Evolutionary conservation across 331 rosid genomes (phyloP).

Genomic region (Acacia concinna): DNA sequence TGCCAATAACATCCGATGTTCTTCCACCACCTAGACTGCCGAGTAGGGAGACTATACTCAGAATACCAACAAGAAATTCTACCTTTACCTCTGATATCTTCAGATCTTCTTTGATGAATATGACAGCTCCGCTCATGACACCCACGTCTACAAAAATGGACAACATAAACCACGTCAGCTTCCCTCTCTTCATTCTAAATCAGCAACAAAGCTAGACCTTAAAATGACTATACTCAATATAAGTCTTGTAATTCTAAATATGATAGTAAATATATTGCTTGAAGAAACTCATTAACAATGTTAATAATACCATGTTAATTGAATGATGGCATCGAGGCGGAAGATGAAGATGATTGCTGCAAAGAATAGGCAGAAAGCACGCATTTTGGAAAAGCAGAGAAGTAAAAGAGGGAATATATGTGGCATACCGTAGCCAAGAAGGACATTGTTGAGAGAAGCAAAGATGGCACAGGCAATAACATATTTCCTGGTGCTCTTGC

Average conservation of each 20-base stretch:
- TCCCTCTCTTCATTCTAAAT: background rate
- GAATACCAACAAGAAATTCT: conserved; percentile 68
- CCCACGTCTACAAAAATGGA: conserved; percentile 60
- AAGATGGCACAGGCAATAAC: conserved; percentile 66
- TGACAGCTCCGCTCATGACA: conserved; percentile 83
- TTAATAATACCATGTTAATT: background rate
- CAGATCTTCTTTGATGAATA: conserved; percentile 70
- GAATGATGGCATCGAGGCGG: background rate
- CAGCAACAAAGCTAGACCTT: background rate
- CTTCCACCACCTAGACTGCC: conserved; percentile 79
- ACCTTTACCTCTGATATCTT: conserved; percentile 72
- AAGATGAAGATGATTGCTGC: background rate
- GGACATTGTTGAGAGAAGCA: conserved; percentile 81
- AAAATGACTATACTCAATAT: background rate
- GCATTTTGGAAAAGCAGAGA: background rate
- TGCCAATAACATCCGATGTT: conserved; percentile 67
- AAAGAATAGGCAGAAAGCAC: background rate
- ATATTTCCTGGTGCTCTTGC: conserved; percentile 50
- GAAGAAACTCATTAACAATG: background rate
- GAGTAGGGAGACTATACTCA: conserved; percentile 66
- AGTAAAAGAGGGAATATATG: background rate
- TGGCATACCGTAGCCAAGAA: conserved; percentile 67
- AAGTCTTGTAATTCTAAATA: too few relatives aligned
- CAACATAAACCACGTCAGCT: background rate
- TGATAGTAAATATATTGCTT: background rate